Evolutionary conservation across 2,329 filamentous ascomycete genomes (phyloP), one percentile per base, ranked within the genome.

Genomic region (Pyrenophora seminiperda): DNA sequence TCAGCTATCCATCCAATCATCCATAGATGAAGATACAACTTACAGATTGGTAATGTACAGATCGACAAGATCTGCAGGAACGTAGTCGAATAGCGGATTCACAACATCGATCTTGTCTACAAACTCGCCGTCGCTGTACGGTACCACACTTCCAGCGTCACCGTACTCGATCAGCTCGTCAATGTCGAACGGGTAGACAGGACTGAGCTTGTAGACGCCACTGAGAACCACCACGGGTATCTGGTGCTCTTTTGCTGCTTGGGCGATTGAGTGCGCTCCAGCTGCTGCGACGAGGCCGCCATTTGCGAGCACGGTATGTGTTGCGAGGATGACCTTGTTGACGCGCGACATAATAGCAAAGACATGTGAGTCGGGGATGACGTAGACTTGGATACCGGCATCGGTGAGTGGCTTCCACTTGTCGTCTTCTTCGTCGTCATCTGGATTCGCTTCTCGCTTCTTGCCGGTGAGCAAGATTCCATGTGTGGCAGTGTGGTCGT

Each of bases 301-400:
- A 65, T 96, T 94, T 41, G 90, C 90, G 37, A 95, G 85, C 20
- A 99, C 90, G 3, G 89, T 88, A 66, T 92, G 88, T 5, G 93
- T 93, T 10, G 89, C 88, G 5, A 99, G 80, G 40, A 99, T 89
- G 54, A 99, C 93, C 77, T 97, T 97, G 79, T 93, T 95, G 63
- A 97, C 90, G 53, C 89, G 86, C 7, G 92, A 89, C 90, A 99
- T 97, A 65, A 97, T 89, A 1, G 92, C 91, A 76, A 92, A 95
- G 45, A 96, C 83, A 7, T 91, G 89, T 6, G 86, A 88, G 73
- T 96, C 92, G 34, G 90, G 86, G 47, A 97, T 86, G 53, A 90
- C 83, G 61, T 97, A 89, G 33, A 96, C 88, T 1, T 85, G 88
- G 47, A 95, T 89, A 19, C 92, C 92, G 29, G 87, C 84, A 1